Conservation (phyloP, 1,284 basidiomycete genomes). For the Sporisorium sorghi region DNA sequence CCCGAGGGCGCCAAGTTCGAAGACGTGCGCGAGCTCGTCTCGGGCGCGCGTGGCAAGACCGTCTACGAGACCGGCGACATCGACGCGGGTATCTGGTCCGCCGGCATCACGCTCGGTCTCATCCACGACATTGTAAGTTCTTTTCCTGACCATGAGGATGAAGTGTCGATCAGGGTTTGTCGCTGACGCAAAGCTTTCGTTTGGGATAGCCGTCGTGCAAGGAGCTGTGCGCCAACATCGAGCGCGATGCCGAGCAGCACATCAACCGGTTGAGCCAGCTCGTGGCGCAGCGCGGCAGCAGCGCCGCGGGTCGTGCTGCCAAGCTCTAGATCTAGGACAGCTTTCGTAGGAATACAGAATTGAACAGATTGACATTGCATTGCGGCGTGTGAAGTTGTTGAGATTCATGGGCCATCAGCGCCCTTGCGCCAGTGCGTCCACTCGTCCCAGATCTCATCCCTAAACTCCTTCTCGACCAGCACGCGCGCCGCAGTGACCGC, state of each 20-base stretch:
- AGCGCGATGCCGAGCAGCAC: constrained; percentile 80
- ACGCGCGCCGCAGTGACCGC: constrained; percentile 67
- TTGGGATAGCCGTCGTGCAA: constrained; percentile 79
- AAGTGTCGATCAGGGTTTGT: too few species aligned
- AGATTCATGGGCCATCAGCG: constrained; percentile 39
- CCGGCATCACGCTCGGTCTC: constrained; percentile 82
- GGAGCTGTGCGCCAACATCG: constrained; percentile 79
- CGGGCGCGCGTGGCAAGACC: constrained; percentile 79
- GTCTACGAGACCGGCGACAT: constrained; percentile 88
- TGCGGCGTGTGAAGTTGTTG: not conserved
- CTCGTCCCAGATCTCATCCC: constrained; percentile 53
- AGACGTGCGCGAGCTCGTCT: constrained; percentile 81
- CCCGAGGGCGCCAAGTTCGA: constrained; percentile 88
- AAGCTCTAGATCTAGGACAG: constrained; percentile 48
- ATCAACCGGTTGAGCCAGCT: constrained; percentile 71
- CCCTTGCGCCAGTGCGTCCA: constrained; percentile 48
- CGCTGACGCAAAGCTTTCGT: not conserved
- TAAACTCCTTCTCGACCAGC: constrained; percentile 66
- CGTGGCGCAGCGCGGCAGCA: constrained; percentile 43
- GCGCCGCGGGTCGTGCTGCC: constrained; percentile 23
- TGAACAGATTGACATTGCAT: not conserved
- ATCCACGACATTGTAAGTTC: constrained; percentile 79
- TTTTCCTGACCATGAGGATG: too few species aligned
- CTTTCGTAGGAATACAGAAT: not conserved
- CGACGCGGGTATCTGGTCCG: constrained; percentile 88